Evolutionary conservation across 2,329 filamentous ascomycete species (phyloP).

Genomic region (Botrytis sinoallii): DNA sequence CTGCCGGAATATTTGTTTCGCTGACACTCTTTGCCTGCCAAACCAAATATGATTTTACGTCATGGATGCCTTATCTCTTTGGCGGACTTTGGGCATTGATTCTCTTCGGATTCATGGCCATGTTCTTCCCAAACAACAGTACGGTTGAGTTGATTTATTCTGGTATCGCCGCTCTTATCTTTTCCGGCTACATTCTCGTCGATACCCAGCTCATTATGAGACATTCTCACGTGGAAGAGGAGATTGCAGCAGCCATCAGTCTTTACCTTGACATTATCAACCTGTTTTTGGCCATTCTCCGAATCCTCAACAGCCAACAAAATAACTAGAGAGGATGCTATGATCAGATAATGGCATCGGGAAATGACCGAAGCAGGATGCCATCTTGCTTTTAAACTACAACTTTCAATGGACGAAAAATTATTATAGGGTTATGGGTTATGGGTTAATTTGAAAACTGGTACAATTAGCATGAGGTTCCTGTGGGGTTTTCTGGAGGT

Average conservation of each 20-base stretch:
- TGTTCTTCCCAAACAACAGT: constrained; percentile 82
- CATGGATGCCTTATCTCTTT: constrained; percentile 94
- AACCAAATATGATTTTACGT: constrained; percentile 96
- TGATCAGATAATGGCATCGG: constrained; percentile 4
- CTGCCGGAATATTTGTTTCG: constrained; percentile 76
- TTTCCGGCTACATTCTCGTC: constrained; percentile 91
- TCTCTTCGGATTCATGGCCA: constrained; percentile 87
- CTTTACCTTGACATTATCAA: constrained; percentile 97
- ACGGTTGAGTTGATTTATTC: constrained; percentile 85
- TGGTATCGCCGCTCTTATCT: constrained; percentile 76
- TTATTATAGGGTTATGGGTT: not conserved
- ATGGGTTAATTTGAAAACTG: constrained; percentile 14
- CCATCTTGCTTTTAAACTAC: not conserved
- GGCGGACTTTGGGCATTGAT: constrained; percentile 86
- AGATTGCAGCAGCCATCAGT: constrained; percentile 92
- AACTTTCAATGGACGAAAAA: not conserved
- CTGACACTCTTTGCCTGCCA: constrained; percentile 91
- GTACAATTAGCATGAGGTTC: not conserved
- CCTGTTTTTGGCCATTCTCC: constrained; percentile 89
- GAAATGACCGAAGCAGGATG: not conserved
- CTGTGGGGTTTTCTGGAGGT: not conserved
- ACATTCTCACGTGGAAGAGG: constrained; percentile 96
- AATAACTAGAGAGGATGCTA: constrained; percentile 66
- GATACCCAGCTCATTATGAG: constrained; percentile 95
- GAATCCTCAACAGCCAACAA: constrained; percentile 89